These are phyloP conservation scores for Candida loeiensis DNA, from an alignment of 805 yeast genomes.

Conservation along the genomic window DNA sequence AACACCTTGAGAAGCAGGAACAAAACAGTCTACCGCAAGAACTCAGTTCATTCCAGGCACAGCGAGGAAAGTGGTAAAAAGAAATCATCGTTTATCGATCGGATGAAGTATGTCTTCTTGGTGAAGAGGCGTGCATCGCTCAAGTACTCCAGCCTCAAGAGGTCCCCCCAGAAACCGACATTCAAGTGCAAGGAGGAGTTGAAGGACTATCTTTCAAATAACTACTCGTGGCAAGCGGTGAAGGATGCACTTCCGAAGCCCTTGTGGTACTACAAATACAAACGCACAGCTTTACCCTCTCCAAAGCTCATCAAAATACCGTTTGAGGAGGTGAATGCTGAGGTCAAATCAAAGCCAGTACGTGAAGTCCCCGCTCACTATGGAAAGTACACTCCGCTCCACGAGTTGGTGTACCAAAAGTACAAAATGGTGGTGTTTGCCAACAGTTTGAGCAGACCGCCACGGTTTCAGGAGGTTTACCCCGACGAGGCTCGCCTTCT, in stretches of 20 bases:
- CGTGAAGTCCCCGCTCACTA: background rate
- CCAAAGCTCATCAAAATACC: constrained; percentile 10
- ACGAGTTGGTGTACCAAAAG: constrained; percentile 23
- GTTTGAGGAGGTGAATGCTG: background rate
- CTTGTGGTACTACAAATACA: constrained; percentile 19
- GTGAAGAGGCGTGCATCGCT: constrained; percentile 34
- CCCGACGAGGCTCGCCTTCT: constrained; percentile 26
- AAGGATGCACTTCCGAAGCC: constrained; percentile 5
- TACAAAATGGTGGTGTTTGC: constrained; percentile 28
- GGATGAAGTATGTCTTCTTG: constrained; percentile 27
- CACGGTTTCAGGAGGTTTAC: constrained; percentile 25
- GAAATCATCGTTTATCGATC: constrained; percentile 7
- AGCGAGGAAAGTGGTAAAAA: background rate
- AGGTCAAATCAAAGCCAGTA: background rate
- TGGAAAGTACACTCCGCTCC: constrained; percentile 11
- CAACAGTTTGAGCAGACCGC: constrained; percentile 19
- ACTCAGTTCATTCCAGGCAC: constrained; percentile 1
- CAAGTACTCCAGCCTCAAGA: constrained; percentile 20
- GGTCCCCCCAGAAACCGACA: constrained; percentile 14
- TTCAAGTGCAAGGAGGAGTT: constrained; percentile 22
- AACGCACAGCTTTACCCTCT: constrained; percentile 11
- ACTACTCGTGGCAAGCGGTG: constrained; percentile 4
- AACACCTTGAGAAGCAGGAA: constrained; percentile 27
- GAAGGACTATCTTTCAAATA: constrained; percentile 1
- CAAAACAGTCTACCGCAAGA: constrained; percentile 21